Evolutionary conservation across 768 basidiomycete species (phyloP), one percentile per base, ranked within the genome.

Genomic region (Rhodotorula toruloides): DNA sequence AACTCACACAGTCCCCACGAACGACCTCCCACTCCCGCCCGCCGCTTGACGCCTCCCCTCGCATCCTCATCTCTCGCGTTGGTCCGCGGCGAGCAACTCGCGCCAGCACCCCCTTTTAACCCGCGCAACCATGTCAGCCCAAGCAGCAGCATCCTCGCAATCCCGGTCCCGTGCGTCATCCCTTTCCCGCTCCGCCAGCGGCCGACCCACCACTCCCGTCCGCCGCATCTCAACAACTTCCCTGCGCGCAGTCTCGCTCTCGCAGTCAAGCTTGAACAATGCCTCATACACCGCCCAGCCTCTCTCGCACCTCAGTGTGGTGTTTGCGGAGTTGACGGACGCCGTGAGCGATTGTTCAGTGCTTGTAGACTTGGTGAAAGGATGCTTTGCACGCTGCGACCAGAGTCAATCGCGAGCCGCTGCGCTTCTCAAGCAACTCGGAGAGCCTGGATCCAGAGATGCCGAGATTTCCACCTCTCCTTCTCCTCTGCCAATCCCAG

Each of bases 241-340:
- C 22, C 56, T 67, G 34, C 61, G 62, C 17, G 50, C 61, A 13
- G 50, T 54, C 55, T 71, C 70, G 13, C 70, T 67, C 58, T 61
- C 58, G 3, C 61, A 66, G 43, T 63, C 57, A 4, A 52, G 32
- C 14, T 60, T 40, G 34, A 27, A 46, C 22, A 44, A 40, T 12
- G 37, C 27, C 27, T 11, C 44, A 19, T 17, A 27, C 16, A 11
- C 56, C 22, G 52, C 42, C 11, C 52, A 10, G 3, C 65, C 65
- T 2, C 62, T 75, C 22, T 52, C 57, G 1, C 72, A 72, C 46
- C 68, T 73, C n/a, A 54, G 39, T 6, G 50, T 48, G 9, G 7
- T 66, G 14, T 70, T 75, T 22, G 52, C 63, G 8, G 72, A 73
- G 22, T 58, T 75, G 7, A 59, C 72, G 6, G 58, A 73, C 32